Percentiles rank a stretch among this genome's conserved stretches.
phyloP scores from a whole-genome alignment of 805 yeast genomes.

The Lipomyces yamadae region DNA sequence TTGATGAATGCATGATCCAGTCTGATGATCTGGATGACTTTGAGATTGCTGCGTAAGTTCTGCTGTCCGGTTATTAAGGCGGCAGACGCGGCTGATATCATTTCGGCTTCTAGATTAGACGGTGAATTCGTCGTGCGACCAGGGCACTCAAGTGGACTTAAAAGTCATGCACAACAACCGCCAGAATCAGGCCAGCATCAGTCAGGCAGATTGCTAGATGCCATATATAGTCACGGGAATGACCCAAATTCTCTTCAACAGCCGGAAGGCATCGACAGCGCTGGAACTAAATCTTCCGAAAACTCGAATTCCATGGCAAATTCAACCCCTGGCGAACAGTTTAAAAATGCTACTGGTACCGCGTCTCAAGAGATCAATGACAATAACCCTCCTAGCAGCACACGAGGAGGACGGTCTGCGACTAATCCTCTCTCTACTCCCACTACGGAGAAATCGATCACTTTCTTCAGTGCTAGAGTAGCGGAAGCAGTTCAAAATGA shows the following conservation, averaged over 20 bases:
- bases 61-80: not conserved
- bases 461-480: slow-evolving; percentile 42
- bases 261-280: not conserved
- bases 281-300: not conserved
- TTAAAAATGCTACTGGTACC: not conserved
- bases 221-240: slow-evolving; percentile 2
- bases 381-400: not conserved
- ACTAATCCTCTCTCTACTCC: not conserved
- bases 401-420: not conserved
- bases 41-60: slow-evolving; percentile 2
- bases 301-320: not conserved
- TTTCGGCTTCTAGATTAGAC: not conserved
- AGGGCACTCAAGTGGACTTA: not conserved
- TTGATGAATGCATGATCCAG: slow-evolving; percentile 20
- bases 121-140: slow-evolving; percentile 8
- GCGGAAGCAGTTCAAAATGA: slow-evolving; percentile 41
- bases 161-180: not conserved
- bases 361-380: not conserved
- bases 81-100: not conserved
- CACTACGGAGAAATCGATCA: slow-evolving; percentile 13
- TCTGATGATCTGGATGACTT: slow-evolving; percentile 26
- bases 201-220: not conserved
- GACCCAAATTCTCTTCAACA: slow-evolving; percentile 5
- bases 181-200: not conserved
- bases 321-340: not conserved